Evolutionary conservation across 495 filamentous ascomycete genomes (phyloP).

Genomic region (Neurospora sublineolata): DNA sequence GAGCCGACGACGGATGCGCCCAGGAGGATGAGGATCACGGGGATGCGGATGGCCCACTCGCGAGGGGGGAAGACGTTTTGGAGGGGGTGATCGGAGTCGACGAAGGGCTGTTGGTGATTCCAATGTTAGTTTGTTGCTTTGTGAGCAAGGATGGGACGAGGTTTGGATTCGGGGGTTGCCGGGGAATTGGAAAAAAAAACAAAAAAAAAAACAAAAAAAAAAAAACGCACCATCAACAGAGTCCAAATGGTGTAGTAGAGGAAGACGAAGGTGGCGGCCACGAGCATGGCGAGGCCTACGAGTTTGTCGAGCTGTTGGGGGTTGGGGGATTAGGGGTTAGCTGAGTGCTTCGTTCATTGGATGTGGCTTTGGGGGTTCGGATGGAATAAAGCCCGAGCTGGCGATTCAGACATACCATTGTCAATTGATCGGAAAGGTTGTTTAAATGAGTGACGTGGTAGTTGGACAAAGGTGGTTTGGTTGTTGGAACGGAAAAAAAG

Average conservation of each 20-base stretch:
- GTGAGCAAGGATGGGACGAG: no score
- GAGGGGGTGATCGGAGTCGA: constrained; percentile 84
- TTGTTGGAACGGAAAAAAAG: background rate
- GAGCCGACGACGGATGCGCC: constrained; percentile 90
- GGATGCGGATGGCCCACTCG: constrained; percentile 97
- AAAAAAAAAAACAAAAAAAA: no score
- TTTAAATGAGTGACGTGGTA: background rate
- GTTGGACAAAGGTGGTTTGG: constrained; percentile 2
- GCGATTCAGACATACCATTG: constrained; percentile 21
- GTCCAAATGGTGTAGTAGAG: constrained; percentile 99
- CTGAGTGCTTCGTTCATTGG: background rate
- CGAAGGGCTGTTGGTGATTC: constrained; percentile 67
- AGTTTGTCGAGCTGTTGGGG: constrained; percentile 75
- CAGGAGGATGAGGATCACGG: constrained; percentile 87
- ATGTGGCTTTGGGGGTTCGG: background rate
- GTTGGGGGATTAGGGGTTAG: constrained; percentile 8
- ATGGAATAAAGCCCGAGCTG: background rate
- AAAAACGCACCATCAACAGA: constrained; percentile 79
- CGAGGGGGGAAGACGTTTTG: constrained; percentile 93
- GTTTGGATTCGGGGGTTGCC: no score
- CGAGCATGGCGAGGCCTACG: constrained; percentile 93
- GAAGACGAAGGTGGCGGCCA: constrained; percentile 89
- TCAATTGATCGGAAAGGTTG: constrained; percentile 10
- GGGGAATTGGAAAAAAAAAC: no score
- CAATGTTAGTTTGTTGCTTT: no score